phyloP scores from a whole-genome alignment of 257 asterid species.

The Solanum gandarillasii region DNA sequence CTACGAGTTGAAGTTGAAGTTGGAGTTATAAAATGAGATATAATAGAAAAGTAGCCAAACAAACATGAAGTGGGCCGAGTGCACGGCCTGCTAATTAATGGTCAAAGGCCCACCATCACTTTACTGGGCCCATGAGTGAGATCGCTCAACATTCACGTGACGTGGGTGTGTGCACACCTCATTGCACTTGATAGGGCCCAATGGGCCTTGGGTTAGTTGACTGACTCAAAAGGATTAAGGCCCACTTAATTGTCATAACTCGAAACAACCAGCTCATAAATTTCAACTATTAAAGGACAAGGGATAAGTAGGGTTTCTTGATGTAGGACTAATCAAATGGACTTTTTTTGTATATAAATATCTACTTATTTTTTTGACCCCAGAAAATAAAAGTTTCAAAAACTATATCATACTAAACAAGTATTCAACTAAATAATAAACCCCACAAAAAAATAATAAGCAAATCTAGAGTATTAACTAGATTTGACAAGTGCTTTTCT shows the following conservation, averaged over 20 bases:
- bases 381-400: background rate
- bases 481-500: background rate
- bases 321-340: background rate
- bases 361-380: background rate
- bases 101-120: constrained; percentile 29
- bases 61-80: constrained; percentile 32
- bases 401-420: background rate
- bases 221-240: background rate
- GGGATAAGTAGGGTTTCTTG: background rate
- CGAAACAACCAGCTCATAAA: background rate
- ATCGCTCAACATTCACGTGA: constrained; percentile 12
- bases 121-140: constrained; percentile 1
- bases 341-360: background rate
- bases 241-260: background rate
- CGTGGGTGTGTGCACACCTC: constrained; percentile 39
- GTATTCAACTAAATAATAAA: background rate
- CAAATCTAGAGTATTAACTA: background rate
- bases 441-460: background rate
- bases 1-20: background rate
- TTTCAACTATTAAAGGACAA: background rate
- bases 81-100: constrained; percentile 37
- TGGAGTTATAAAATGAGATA: constrained; percentile 1
- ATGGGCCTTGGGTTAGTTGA: background rate
- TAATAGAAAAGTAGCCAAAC: constrained; percentile 8
- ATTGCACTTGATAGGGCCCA: constrained; percentile 1